Conservation (phyloP, 768 basidiomycete genomes). For the Butyriboletus loyo region DNA sequence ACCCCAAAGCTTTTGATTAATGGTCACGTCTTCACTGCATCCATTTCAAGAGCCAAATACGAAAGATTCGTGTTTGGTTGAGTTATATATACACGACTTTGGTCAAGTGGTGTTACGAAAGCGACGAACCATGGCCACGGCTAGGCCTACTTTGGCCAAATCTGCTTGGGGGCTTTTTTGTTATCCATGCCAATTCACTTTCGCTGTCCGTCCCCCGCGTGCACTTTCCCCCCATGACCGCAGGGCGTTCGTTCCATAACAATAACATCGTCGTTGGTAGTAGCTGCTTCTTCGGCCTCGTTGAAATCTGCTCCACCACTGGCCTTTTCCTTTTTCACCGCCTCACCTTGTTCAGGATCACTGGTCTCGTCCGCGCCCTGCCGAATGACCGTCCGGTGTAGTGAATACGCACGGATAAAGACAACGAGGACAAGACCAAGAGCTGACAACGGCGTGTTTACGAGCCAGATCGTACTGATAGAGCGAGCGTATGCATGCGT, state of each 20-base stretch:
- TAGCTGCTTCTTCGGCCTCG: background rate
- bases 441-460: constrained; percentile 32
- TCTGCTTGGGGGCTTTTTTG: too few relatives aligned
- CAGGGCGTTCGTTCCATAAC: background rate
- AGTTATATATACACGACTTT: too few relatives aligned
- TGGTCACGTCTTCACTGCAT: too few relatives aligned
- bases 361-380: constrained; percentile 10
- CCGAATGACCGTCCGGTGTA: constrained; percentile 28
- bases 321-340: background rate
- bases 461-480: constrained; percentile 39
- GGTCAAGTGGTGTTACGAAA: too few relatives aligned
- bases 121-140: too few relatives aligned
- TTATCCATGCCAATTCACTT: too few relatives aligned
- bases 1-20: too few relatives aligned
- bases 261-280: background rate
- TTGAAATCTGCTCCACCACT: background rate
- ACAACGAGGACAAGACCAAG: constrained; percentile 33
- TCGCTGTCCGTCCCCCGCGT: background rate
- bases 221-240: background rate
- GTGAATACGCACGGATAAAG: constrained; percentile 36
- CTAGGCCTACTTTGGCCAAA: too few relatives aligned
- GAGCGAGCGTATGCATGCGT: constrained; percentile 37
- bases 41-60: too few relatives aligned
- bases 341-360: constrained; percentile 32
- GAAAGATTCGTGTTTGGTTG: too few relatives aligned